These are phyloP conservation scores for Hysterangium stoloniferum DNA, from an alignment of 768 basidiomycete species.

Conservation along the genomic window DNA sequence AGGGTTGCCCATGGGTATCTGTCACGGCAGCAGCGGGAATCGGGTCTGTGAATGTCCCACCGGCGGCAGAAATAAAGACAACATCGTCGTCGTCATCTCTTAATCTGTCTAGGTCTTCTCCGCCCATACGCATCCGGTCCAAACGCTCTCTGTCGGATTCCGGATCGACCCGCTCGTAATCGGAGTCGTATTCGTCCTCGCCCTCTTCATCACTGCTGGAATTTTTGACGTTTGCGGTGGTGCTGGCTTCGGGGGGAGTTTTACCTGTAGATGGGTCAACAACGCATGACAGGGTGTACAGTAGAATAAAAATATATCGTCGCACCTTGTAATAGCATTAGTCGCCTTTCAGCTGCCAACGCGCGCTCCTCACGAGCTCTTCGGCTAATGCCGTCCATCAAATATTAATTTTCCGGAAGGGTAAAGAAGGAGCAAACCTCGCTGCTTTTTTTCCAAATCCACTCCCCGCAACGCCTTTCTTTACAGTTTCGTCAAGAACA, in stretches of 20 bases:
- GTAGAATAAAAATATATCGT: no score
- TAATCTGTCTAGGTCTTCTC: neutral
- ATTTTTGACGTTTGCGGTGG: neutral
- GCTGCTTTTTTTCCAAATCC: constrained; percentile 66
- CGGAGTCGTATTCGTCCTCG: neutral
- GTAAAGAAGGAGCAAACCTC: constrained; percentile 4
- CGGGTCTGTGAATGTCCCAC: neutral
- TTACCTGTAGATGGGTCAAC: neutral
- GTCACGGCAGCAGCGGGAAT: neutral
- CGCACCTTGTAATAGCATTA: constrained; percentile 36
- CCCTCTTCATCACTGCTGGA: neutral
- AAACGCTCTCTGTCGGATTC: constrained; percentile 6
- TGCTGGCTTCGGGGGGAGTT: neutral
- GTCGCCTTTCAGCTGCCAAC: constrained; percentile 58
- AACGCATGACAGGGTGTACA: neutral
- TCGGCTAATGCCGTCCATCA: constrained; percentile 39
- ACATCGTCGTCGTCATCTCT: neutral
- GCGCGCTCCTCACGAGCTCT: constrained; percentile 75
- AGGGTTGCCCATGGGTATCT: neutral
- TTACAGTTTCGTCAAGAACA: constrained; percentile 37
- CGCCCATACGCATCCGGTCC: constrained; percentile 1
- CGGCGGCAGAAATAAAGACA: neutral
- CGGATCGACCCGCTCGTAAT: neutral
- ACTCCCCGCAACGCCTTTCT: constrained; percentile 34
- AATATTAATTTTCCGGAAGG: neutral